phyloP scores from a whole-genome alignment of 176 grass and related monocot genomes.

The Phyllostachys edulis region DNA sequence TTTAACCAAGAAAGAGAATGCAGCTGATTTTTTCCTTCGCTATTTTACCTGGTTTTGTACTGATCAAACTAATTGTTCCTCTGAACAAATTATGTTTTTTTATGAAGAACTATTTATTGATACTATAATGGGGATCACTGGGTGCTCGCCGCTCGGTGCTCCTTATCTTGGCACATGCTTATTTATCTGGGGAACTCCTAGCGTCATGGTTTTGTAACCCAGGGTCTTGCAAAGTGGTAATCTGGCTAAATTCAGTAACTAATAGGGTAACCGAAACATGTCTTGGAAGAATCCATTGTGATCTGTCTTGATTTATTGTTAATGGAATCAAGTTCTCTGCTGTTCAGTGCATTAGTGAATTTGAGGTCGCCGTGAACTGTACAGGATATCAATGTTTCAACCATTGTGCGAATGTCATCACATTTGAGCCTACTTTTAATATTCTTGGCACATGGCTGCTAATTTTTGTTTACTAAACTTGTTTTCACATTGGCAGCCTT shows the following conservation, averaged over 20 bases:
- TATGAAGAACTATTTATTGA: neutral
- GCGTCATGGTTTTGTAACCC: neutral
- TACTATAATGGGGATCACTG: neutral
- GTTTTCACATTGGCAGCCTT: slow-evolving; percentile 51
- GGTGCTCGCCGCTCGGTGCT: neutral
- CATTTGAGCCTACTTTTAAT: neutral
- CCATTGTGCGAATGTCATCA: neutral
- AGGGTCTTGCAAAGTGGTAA: neutral
- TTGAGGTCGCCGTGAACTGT: neutral
- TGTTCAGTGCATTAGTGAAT: neutral
- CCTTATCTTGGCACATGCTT: neutral
- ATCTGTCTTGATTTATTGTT: neutral
- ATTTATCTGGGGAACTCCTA: neutral
- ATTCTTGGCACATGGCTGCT: neutral
- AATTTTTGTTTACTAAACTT: neutral
- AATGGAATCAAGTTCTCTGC: neutral
- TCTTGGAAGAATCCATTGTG: neutral
- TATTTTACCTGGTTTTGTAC: neutral
- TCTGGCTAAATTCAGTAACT: neutral
- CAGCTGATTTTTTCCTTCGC: neutral
- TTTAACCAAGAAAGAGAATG: neutral
- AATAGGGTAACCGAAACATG: neutral
- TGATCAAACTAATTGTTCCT: slow-evolving; percentile 2
- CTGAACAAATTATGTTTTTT: neutral
- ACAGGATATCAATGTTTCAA: neutral